These are phyloP conservation scores for Colletotrichum neosansevieriae DNA, from an alignment of 2,329 filamentous ascomycete species.

Conservation along the genomic window DNA sequence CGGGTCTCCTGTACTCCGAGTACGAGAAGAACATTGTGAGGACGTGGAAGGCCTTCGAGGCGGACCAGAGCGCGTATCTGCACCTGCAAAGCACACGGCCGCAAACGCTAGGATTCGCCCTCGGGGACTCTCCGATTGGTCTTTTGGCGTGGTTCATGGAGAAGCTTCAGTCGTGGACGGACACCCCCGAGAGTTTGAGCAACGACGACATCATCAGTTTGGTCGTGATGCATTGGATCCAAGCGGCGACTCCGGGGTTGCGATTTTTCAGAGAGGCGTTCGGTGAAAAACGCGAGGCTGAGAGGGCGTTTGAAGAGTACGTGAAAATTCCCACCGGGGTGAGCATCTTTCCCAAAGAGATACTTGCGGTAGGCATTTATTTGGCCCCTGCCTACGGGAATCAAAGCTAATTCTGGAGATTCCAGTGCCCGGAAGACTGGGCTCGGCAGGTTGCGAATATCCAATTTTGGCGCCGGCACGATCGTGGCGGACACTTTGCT, in stretches of 20 bases:
- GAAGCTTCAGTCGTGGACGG: slow-evolving; percentile 44
- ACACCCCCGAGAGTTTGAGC: slow-evolving; percentile 37
- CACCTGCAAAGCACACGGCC: slow-evolving; percentile 13
- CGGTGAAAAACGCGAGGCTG: slow-evolving; percentile 7
- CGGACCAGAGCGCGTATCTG: slow-evolving; percentile 9
- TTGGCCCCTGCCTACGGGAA: too few species aligned
- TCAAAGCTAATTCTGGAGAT: not conserved
- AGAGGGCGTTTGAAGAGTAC: slow-evolving; percentile 12
- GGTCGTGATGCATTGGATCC: slow-evolving; percentile 40
- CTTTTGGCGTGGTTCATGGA: slow-evolving; percentile 27
- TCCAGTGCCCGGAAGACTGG: slow-evolving; percentile 29
- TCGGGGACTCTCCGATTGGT: slow-evolving; percentile 50
- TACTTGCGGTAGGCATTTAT: not conserved
- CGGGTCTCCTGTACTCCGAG: slow-evolving; percentile 6
- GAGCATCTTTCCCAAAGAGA: slow-evolving; percentile 14
- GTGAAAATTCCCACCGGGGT: slow-evolving; percentile 13
- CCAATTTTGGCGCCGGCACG: slow-evolving; percentile 31
- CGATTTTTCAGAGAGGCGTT: slow-evolving; percentile 37
- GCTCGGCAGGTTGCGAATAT: slow-evolving; percentile 27
- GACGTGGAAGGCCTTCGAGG: slow-evolving; percentile 5
- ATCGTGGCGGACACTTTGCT: slow-evolving; percentile 31
- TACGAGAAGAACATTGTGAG: slow-evolving; percentile 19
- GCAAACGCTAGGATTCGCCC: slow-evolving; percentile 24
- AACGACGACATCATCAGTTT: slow-evolving; percentile 43
- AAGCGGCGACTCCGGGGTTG: slow-evolving; percentile 21